Percentiles rank a stretch among this genome's conserved stretches.
Conservation (phyloP, 495 filamentous ascomycete species). For the Penicillium subrubescens region DNA sequence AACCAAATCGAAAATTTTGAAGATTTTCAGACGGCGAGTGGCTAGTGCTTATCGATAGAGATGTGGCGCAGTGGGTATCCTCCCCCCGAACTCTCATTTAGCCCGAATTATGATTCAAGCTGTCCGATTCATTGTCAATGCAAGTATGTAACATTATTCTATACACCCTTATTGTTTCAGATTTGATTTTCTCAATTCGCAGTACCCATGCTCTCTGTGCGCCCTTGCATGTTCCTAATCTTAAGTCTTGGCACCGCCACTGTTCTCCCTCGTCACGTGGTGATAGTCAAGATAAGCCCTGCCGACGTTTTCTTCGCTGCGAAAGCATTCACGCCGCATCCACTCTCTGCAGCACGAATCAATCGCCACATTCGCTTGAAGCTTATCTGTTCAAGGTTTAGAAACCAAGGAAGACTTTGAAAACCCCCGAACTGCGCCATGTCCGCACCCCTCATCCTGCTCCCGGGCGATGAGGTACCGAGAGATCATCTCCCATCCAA, state of each 20-base stretch:
- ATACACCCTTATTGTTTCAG: too few relatives aligned
- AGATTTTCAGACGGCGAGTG: conserved; percentile 36
- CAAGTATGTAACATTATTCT: not conserved
- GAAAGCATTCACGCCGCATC: not conserved
- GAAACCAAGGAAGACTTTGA: not conserved
- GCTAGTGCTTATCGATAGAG: conserved; percentile 46
- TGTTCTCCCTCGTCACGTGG: conserved; percentile 16
- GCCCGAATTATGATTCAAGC: not conserved
- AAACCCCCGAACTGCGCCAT: conserved; percentile 21
- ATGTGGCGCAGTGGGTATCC: conserved; percentile 29
- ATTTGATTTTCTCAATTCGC: too few relatives aligned
- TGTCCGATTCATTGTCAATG: not conserved
- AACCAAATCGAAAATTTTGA: conserved; percentile 32
- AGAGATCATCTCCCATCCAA: conserved; percentile 58
- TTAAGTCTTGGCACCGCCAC: not conserved
- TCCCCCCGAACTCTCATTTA: not conserved
- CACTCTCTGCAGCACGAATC: not conserved
- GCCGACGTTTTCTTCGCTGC: conserved; percentile 8
- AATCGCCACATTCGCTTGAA: not conserved
- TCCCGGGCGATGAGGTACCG: conserved; percentile 80
- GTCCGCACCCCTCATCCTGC: conserved; percentile 55
- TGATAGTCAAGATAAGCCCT: conserved; percentile 21
- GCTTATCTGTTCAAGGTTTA: not conserved
- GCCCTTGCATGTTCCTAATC: not conserved
- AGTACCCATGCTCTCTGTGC: not conserved